Evolutionary conservation across 345 rosid species (phyloP).

Genomic region (Combretum micranthum): DNA sequence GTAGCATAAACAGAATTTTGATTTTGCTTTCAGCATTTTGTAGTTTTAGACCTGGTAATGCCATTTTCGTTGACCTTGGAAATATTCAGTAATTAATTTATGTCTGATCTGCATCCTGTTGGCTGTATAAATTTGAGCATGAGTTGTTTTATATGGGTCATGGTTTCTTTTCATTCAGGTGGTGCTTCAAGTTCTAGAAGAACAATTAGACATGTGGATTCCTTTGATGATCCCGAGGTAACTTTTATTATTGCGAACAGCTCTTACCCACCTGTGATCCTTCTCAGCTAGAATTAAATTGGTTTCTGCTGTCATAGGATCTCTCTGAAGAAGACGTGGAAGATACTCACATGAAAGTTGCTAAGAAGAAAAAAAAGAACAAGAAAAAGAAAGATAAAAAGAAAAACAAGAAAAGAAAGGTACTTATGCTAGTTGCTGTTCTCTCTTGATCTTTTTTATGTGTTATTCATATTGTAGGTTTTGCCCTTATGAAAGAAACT

Average conservation of each 20-base stretch:
- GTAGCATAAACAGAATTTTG: too few relatives aligned
- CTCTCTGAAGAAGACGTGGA: neutral
- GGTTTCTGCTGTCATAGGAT: neutral
- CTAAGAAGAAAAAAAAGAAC: neutral
- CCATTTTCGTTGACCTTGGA: too few relatives aligned
- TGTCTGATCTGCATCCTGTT: neutral
- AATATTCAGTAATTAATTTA: neutral
- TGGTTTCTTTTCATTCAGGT: constrained; percentile 30
- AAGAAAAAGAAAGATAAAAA: constrained; percentile 7
- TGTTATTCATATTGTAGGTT: neutral
- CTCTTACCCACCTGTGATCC: too few relatives aligned
- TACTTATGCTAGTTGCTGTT: neutral
- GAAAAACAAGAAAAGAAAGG: constrained; percentile 17
- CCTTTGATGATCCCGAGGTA: constrained; percentile 47
- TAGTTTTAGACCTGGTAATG: too few relatives aligned
- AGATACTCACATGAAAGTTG: neutral
- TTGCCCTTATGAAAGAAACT: neutral
- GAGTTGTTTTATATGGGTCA: neutral
- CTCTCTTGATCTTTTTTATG: neutral
- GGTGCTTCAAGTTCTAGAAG: constrained; percentile 51
- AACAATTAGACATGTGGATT: constrained; percentile 52
- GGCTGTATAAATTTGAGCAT: neutral
- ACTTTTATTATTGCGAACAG: neutral
- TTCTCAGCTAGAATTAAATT: constrained; percentile 3
- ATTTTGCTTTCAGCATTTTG: too few relatives aligned